These are phyloP conservation scores for Debaryomyces hansenii DNA, from an alignment of 805 yeast genomes.

Conservation along the genomic window DNA sequence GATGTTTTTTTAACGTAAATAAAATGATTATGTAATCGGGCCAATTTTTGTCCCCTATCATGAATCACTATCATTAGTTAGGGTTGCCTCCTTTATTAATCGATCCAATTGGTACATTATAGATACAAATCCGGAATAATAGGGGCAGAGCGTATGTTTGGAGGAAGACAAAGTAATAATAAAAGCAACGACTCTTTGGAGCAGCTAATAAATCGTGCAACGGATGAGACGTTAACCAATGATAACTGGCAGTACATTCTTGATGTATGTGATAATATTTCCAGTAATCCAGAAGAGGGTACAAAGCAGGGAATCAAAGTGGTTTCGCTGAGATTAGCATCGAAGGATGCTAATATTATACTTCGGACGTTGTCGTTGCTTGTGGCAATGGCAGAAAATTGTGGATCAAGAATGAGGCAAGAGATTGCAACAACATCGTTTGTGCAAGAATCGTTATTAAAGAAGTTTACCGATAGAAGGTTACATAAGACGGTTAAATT, in stretches of 20 bases:
- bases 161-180: constrained; percentile 1
- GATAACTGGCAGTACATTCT: constrained; percentile 47
- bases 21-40: too few relatives aligned
- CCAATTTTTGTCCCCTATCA: too few relatives aligned
- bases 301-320: constrained; percentile 32
- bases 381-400: constrained; percentile 42
- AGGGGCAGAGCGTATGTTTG: constrained; percentile 2
- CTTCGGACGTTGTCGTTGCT: constrained; percentile 37
- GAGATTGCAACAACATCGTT: constrained; percentile 41
- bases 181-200: constrained; percentile 11
- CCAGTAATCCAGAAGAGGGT: constrained; percentile 35
- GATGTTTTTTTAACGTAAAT: too few relatives aligned
- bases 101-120: too few relatives aligned
- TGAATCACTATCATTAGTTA: too few relatives aligned
- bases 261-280: constrained; percentile 41
- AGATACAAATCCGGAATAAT: too few relatives aligned
- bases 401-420: constrained; percentile 46
- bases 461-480: constrained; percentile 50
- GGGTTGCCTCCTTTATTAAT: too few relatives aligned
- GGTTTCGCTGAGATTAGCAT: constrained; percentile 22
- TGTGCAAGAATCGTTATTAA: constrained; percentile 31
- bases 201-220: constrained; percentile 32
- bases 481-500: constrained; percentile 69
- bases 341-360: constrained; percentile 41
- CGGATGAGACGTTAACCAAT: constrained; percentile 40